These are phyloP conservation scores for Raphanus hybrid DNA, from an alignment of 441 rosid genomes.

Conservation along the genomic window DNA sequence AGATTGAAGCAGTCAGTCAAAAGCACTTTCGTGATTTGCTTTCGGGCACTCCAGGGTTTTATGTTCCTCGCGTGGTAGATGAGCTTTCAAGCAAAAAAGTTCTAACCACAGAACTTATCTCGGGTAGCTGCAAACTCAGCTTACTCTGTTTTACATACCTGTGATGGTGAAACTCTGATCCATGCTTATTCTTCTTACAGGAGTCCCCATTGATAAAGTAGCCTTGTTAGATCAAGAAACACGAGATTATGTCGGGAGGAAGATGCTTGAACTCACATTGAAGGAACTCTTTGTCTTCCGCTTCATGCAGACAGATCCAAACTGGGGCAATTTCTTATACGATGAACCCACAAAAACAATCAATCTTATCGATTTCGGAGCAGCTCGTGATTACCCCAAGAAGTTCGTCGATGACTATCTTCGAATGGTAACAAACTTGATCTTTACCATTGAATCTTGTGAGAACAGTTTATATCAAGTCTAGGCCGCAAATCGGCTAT, in stretches of 20 bases:
- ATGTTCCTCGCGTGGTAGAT: constrained; percentile 83
- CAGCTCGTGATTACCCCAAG: constrained; percentile 88
- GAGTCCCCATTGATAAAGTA: constrained; percentile 90
- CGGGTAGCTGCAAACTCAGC: constrained; percentile 51
- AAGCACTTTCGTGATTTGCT: constrained; percentile 71
- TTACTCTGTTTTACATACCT: neutral
- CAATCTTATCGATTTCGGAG: constrained; percentile 96
- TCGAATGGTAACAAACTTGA: constrained; percentile 66
- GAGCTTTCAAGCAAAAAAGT: constrained; percentile 81
- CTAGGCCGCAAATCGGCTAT: too few relatives aligned
- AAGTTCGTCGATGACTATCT: constrained; percentile 84
- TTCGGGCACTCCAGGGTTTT: constrained; percentile 58
- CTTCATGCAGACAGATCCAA: constrained; percentile 99
- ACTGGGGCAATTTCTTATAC: constrained; percentile 93
- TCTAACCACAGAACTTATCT: constrained; percentile 77
- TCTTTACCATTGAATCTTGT: constrained; percentile 13
- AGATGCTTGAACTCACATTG: constrained; percentile 86
- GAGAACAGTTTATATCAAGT: neutral
- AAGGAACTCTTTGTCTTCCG: constrained; percentile 86
- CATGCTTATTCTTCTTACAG: constrained; percentile 48
- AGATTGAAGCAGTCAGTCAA: constrained; percentile 83
- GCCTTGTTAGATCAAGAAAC: constrained; percentile 77
- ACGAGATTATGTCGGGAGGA: constrained; percentile 78
- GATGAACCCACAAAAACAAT: constrained; percentile 68
- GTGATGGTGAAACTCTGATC: constrained; percentile 12